Conservation (phyloP, 192 early-diverging fungal genomes). For the Linnemannia elongata region DNA sequence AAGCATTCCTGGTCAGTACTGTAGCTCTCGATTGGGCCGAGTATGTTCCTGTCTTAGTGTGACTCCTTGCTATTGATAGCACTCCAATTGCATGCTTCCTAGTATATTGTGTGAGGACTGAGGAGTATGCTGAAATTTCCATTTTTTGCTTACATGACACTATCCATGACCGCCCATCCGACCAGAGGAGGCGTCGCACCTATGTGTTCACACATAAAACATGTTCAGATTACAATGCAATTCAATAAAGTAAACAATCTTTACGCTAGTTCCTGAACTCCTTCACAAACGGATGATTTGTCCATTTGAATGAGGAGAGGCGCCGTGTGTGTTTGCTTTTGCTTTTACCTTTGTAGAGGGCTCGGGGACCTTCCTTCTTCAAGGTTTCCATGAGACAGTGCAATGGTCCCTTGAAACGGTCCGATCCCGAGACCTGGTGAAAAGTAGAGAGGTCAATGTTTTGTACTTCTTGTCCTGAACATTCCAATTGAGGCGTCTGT, state of each 20-base stretch:
- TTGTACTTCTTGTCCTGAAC: neutral
- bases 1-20: neutral
- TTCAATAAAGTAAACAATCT: neutral
- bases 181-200: slow-evolving; percentile 91
- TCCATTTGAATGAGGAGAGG: too few relatives aligned
- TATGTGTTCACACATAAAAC: neutral
- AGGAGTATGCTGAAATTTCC: neutral
- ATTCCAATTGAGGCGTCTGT: neutral
- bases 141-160: slow-evolving; percentile 63
- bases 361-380: slow-evolving; percentile 75
- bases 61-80: neutral
- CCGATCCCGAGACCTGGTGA: slow-evolving; percentile 66
- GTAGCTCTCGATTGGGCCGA: neutral
- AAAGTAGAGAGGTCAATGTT: neutral
- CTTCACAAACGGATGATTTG: neutral
- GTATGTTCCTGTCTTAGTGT: too few relatives aligned
- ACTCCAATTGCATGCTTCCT: neutral
- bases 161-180: slow-evolving; percentile 94
- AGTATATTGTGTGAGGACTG: neutral
- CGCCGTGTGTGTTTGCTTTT: neutral
- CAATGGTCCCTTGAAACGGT: slow-evolving; percentile 79
- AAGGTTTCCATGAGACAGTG: slow-evolving; percentile 78
- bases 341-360: slow-evolving; percentile 83
- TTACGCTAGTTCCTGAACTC: too few relatives aligned
- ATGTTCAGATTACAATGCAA: neutral